Percentiles rank a stretch among this genome's conserved stretches.
phyloP scores from a whole-genome alignment of 2,329 filamentous ascomycete genomes.

The Colletotrichum tropicicola region DNA sequence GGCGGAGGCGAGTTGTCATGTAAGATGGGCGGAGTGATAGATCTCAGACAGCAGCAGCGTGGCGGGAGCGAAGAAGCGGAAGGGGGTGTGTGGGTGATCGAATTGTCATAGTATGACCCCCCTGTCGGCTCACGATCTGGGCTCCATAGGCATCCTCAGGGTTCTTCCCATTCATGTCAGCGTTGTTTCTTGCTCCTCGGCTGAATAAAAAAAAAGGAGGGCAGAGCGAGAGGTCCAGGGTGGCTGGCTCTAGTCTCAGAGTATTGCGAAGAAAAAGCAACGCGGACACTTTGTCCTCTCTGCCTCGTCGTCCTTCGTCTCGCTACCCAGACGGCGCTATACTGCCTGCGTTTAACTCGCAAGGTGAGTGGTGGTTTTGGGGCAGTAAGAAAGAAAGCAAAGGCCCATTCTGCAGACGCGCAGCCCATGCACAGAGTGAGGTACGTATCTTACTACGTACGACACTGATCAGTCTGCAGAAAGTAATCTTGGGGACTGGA shows the following conservation, averaged over 20 bases:
- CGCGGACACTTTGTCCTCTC: not conserved
- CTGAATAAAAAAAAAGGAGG: conserved; percentile 23
- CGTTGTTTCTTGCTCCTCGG: conserved; percentile 10
- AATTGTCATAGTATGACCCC: not conserved
- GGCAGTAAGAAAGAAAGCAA: not conserved
- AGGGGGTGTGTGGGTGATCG: conserved; percentile 14
- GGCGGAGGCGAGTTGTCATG: conserved; percentile 20
- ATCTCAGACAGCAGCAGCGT: conserved; percentile 17
- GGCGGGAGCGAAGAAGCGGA: not conserved
- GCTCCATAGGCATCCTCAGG: not conserved
- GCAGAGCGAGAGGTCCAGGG: conserved; percentile 17
- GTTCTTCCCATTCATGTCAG: not conserved
- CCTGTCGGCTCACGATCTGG: conserved; percentile 16
- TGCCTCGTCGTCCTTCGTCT: not conserved
- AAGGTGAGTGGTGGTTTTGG: not conserved
- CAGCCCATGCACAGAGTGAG: not conserved
- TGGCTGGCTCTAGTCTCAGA: conserved; percentile 29
- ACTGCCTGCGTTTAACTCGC: not conserved
- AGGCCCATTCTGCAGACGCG: conserved; percentile 9
- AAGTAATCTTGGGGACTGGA: conserved; percentile 14
- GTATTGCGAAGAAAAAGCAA: conserved; percentile 28
- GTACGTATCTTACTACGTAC: not conserved
- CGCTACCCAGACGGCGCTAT: not conserved
- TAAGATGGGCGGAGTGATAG: conserved; percentile 12
- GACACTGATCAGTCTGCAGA: conserved; percentile 3